phyloP scores from a whole-genome alignment of 1,284 basidiomycete genomes.

The Vanrija sp. region DNA sequence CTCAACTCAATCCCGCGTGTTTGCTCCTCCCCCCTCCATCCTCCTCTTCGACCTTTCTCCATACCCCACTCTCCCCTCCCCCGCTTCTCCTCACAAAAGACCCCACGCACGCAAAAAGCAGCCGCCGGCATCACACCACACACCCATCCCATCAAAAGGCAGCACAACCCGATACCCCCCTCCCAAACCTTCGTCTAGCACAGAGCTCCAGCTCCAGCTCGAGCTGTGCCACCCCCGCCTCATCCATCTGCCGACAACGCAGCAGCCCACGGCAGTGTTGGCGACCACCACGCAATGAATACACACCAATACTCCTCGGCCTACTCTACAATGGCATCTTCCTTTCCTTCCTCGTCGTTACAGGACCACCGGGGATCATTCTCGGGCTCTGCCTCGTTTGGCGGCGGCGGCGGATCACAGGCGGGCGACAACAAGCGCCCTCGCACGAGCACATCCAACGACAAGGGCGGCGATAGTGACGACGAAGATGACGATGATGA shows the following conservation, averaged over 20 bases:
- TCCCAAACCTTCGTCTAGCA: background rate
- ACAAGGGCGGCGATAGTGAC: slow-evolving; percentile 13
- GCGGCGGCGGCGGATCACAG: background rate
- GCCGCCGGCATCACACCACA: no score
- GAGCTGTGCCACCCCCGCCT: no score
- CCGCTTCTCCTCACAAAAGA: no score
- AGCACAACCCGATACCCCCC: background rate
- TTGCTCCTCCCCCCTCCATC: background rate
- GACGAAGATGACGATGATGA: slow-evolving; percentile 33
- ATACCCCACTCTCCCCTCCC: no score
- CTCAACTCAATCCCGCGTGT: no score
- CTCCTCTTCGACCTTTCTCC: background rate
- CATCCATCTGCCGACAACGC: background rate
- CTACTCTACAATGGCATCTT: slow-evolving; percentile 34
- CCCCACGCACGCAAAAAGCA: no score
- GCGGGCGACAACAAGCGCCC: slow-evolving; percentile 12
- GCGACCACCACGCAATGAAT: slow-evolving; percentile 9
- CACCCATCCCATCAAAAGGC: background rate
- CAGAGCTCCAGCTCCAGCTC: no score
- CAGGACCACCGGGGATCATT: slow-evolving; percentile 7
- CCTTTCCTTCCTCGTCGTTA: slow-evolving; percentile 27
- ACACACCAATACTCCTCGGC: slow-evolving; percentile 42
- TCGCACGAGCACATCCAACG: slow-evolving; percentile 6
- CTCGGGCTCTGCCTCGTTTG: background rate
- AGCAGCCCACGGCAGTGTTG: background rate